Base-by-base conservation (phyloP, 2,329 filamentous ascomycete species). In the Pleomassaria siparia region DNA sequence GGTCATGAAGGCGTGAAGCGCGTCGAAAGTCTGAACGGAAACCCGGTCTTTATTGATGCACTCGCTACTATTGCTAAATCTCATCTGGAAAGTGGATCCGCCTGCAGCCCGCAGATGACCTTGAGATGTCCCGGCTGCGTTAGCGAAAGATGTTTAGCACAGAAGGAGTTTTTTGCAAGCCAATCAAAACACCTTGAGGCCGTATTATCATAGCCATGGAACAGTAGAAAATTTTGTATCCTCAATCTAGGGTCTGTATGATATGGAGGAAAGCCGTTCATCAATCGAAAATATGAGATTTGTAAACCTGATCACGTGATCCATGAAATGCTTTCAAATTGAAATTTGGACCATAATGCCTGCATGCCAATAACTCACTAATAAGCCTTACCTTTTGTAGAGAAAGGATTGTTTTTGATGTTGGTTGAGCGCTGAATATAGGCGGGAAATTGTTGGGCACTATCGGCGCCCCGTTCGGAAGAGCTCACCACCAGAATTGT, bases 101-200 rank as follows among this genome's bases (percentile, higher is more conserved):
- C 75, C n/a, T 92, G 88, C 69, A 95, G 89, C 24, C 76, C 77
- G 47, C 94, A 97, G 74, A 91, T 99, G 89, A 84, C 84, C 8
- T 74, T 99, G 58, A 84, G 94, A 60, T 99, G 94, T 74, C 94
- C 95, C 2, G 91, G 89, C 5, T 99, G 94, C 75, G 91, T 84
- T 72, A 97, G 88, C 66, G 89, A 95, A 63, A 82, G 86, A 60
- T 99, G 94, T 72, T 72, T 86, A 45, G 90, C 91, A 72, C 86
- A 85, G 43, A 86, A 86, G 74, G 79, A 81, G 63, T 87, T 86
- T 70, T 87, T 87, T 63, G 76, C 77, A 2, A 74, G 75, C 11
- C 68, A 71, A 49, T 40, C 67, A 69, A 55, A 65, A 52, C 53
- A 60, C 50, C 44, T 56, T 37, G 49, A 56, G 46, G 40, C 42